Evolutionary conservation across 2,329 filamentous ascomycete species (phyloP).

Genomic region (Alternaria conjuncta): DNA sequence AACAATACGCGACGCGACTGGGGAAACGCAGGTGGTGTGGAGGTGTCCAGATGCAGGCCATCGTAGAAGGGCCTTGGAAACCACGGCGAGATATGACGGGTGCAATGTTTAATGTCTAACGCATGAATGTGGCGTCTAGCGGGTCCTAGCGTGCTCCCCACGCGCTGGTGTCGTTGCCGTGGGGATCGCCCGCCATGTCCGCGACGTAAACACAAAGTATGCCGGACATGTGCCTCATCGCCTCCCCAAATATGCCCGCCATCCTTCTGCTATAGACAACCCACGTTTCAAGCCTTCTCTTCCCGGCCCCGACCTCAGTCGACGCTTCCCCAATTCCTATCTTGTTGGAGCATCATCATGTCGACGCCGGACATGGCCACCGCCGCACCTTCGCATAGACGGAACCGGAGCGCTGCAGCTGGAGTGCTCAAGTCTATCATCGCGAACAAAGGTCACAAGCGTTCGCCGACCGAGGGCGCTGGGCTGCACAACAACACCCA

Average conservation of each 20-base stretch:
- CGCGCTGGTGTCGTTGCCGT: conserved; percentile 22
- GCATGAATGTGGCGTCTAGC: conserved; percentile 11
- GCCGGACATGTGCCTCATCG: conserved; percentile 16
- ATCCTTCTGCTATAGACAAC: conserved; percentile 31
- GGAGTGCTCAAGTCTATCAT: conserved; percentile 58
- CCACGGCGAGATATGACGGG: background rate
- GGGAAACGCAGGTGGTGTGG: background rate
- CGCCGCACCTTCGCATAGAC: conserved; percentile 37
- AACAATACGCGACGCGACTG: background rate
- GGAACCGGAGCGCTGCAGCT: conserved; percentile 53
- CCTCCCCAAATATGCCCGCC: conserved; percentile 29
- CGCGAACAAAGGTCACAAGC: conserved; percentile 55
- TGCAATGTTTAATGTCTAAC: background rate
- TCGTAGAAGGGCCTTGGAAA: background rate
- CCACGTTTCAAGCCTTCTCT: conserved; percentile 24
- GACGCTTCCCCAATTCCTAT: conserved; percentile 3
- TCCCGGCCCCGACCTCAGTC: conserved; percentile 12
- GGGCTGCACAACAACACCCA: conserved; percentile 30
- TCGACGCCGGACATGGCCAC: conserved; percentile 27
- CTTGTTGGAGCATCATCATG: conserved; percentile 24
- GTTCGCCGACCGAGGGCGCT: conserved; percentile 53
- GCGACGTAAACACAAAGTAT: background rate
- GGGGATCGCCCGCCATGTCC: conserved; percentile 20
- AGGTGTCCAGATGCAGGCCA: background rate
- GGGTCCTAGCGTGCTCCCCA: conserved; percentile 15